Evolutionary conservation across 306 rosid species (phyloP).

Genomic region (Nissolia schottii): DNA sequence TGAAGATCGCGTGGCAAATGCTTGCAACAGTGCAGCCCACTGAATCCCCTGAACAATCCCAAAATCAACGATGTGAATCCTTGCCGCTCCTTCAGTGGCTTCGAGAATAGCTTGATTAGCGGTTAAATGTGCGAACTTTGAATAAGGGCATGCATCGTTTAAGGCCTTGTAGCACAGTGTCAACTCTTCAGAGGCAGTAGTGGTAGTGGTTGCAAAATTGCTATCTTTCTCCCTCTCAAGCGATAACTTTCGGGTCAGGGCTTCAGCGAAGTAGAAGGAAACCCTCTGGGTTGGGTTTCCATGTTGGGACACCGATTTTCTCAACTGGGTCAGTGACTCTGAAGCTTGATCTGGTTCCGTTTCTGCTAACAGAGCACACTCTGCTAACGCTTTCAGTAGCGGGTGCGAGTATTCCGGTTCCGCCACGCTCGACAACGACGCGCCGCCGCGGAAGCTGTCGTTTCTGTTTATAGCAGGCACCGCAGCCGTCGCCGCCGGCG

Average conservation of each 20-base stretch:
- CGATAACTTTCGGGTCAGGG: slow-evolving; percentile 42
- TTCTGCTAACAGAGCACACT: slow-evolving; percentile 54
- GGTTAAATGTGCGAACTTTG: slow-evolving; percentile 87
- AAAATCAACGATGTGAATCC: slow-evolving; percentile 86
- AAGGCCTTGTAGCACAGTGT: slow-evolving; percentile 75
- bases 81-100: slow-evolving; percentile 56
- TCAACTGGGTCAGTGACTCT: slow-evolving; percentile 47
- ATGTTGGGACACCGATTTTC: slow-evolving; percentile 54
- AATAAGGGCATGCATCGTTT: slow-evolving; percentile 92
- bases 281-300: slow-evolving; percentile 84
- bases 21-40: slow-evolving; percentile 92
- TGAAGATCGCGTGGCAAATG: slow-evolving; percentile 78
- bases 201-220: background rate
- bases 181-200: slow-evolving; percentile 48
- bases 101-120: slow-evolving; percentile 95
- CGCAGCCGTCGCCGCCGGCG: background rate
- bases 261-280: slow-evolving; percentile 61
- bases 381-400: slow-evolving; percentile 53
- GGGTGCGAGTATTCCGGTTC: slow-evolving; percentile 61
- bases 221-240: slow-evolving; percentile 27
- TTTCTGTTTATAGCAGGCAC: too few relatives aligned
- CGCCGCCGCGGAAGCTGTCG: slow-evolving; percentile 18
- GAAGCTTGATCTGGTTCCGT: slow-evolving; percentile 60
- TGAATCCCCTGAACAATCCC: slow-evolving; percentile 93
- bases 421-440: slow-evolving; percentile 31